phyloP scores from a whole-genome alignment of 768 basidiomycete genomes.

The Boletus vermiculosoides region DNA sequence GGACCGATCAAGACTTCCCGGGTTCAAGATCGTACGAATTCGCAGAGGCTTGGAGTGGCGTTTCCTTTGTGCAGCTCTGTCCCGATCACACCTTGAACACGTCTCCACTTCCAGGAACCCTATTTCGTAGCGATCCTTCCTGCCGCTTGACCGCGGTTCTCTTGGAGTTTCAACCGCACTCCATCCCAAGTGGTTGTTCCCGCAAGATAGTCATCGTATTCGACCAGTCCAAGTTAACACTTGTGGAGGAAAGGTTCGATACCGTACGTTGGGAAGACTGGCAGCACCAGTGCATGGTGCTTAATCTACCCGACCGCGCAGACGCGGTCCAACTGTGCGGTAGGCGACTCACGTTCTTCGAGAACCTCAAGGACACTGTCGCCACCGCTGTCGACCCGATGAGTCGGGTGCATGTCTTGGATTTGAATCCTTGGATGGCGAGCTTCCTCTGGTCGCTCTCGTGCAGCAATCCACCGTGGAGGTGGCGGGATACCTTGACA shows the following conservation, averaged over 20 bases:
- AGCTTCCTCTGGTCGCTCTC: constrained; percentile 28
- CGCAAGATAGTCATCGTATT: constrained; percentile 51
- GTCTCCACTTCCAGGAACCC: constrained; percentile 38
- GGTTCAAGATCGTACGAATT: constrained; percentile 45
- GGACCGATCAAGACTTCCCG: constrained; percentile 8
- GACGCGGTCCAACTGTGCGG: constrained; percentile 31
- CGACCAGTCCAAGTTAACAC: constrained; percentile 50
- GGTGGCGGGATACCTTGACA: constrained; percentile 26
- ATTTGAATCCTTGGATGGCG: constrained; percentile 30
- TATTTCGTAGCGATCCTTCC: constrained; percentile 59
- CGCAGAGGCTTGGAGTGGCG: constrained; percentile 48
- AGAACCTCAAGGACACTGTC: constrained; percentile 22
- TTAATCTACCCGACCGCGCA: constrained; percentile 33
- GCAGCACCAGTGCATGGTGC: constrained; percentile 40
- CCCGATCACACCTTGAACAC: constrained; percentile 46
- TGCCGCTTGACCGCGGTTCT: constrained; percentile 44
- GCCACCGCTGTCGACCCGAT: constrained; percentile 10
- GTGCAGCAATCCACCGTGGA: constrained; percentile 30
- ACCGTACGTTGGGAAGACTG: constrained; percentile 55
- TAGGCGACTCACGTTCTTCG: constrained; percentile 33
- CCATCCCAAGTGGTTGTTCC: constrained; percentile 34
- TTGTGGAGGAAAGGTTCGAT: constrained; percentile 43
- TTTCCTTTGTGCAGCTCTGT: constrained; percentile 45
- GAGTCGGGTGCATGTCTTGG: constrained; percentile 30
- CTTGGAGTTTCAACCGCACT: constrained; percentile 43